Base-by-base conservation (phyloP, 805 yeast species). In the Saccharomycopsis selenospora region DNA sequence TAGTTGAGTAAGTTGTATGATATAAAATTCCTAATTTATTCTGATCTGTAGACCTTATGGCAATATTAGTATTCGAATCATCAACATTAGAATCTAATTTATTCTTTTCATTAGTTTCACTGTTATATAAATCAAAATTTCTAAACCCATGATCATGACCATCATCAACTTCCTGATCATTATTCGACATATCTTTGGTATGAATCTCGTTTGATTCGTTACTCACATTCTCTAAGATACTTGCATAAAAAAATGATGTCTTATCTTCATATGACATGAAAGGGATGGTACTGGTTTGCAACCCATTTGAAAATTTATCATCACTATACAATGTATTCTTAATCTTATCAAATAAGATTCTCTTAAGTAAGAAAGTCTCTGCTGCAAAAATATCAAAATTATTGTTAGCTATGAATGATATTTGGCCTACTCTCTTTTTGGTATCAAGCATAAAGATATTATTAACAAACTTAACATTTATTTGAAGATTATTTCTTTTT, bases 101-200 rank as follows among this genome's bases (percentile, higher is more conserved):
- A n/a, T n/a, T n/a, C 38, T 33, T 33, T 6, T 33, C 38, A 6
- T 33, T 33, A 6, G 6, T 33, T 10, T 33, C 38, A 20, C 17
- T 33, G 10, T 33, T 33, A 20, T 33, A 33, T 6, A 33, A 10
- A 33, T 33, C 38, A 33, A 33, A 33, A 20, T 33, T 33, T 33
- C 38, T 33, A 14, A 33, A 33, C 38, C 38, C 38, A 14, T 33
- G 38, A 20, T 33, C 38, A 14, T 33, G 38, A 20, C 38, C 38
- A 14, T 33, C 38, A 33, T 33, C 38, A 5, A 33, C 17, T 20
- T 33, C 38, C 6, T 33, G n/a, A n/a, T 27, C 11, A 33, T 14
- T 33, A 14, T 17, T 5, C 18, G 18, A 33, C 38, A 6, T 4
- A 14, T 33, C 17, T 33, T 7, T 33, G 10, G 38, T 33, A 14